Evolutionary conservation across 495 filamentous ascomycete species (phyloP), one percentile per base, ranked within the genome.

Genomic region (Xylaria cubensis): DNA sequence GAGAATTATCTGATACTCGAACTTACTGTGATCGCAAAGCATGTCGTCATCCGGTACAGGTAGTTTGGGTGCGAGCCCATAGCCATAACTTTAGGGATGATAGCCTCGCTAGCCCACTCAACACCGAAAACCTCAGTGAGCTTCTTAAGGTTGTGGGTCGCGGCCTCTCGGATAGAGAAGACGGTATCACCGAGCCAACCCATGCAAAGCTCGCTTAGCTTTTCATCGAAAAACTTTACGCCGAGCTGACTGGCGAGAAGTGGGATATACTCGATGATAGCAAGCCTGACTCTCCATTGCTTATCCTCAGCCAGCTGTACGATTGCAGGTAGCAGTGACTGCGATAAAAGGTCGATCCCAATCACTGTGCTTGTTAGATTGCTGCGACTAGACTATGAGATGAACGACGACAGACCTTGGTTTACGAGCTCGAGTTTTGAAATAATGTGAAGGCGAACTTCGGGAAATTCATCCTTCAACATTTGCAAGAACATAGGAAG

Each of bases 11-110:
- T 10, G 53, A 17, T 5, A 9, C 3, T 1, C 56, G 6, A 29
- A 87, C 93, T 85, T 89, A 99, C 96, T 72, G 95, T 94, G 76
- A 99, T 94, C 63, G 96, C 96, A 78, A 98, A 98, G 83, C 95
- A 98, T 39, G 96, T 99, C 15, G 96, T 99, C 96, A 99, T 99
- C 74, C 96, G 90, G 87, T 99, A 99, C 53, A 99, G 90, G 79
- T 99, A 99, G 82, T 99, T 99, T 32, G 96, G 94, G 78, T 99
- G 97, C 69, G 92, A 90, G 41, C 96, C 96, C 97, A 99, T 97
- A 17, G 91, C 92, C 90, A 97, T 96, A 73, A 99, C 96, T 84
- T 97, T 97, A 41, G 96, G 96, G 75, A 99, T 97, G 76, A 99
- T 99, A 55, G 95, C 94, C 74, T 93, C 92, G 82, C 90, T 94